Evolutionary conservation across 2,329 filamentous ascomycete genomes (phyloP).

Genomic region (Eutypa lata): DNA sequence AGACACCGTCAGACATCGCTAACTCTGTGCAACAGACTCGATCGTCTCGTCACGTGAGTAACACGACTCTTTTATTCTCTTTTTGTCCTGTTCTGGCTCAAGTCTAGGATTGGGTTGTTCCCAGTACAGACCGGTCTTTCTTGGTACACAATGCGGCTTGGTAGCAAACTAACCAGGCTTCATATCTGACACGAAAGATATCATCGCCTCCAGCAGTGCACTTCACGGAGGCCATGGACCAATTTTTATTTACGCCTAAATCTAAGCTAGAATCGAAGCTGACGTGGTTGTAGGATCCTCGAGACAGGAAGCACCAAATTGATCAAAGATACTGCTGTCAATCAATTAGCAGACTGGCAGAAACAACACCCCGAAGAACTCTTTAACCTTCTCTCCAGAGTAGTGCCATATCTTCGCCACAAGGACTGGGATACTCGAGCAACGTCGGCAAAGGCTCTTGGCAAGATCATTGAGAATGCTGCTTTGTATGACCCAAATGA

Average conservation of each 20-base stretch:
- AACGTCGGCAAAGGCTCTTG: slow-evolving; percentile 89
- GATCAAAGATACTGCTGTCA: slow-evolving; percentile 94
- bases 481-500: slow-evolving; percentile 84
- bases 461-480: slow-evolving; percentile 88
- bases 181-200: background rate
- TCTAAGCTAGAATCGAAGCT: slow-evolving; percentile 2
- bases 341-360: slow-evolving; percentile 95
- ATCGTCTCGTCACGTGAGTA: slow-evolving; percentile 83
- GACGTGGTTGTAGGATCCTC: slow-evolving; percentile 62
- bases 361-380: slow-evolving; percentile 97
- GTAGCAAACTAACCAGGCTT: background rate
- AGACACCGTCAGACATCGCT: slow-evolving; percentile 28
- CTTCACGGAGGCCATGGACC: background rate
- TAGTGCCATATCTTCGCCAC: slow-evolving; percentile 91
- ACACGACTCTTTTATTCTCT: background rate
- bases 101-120: background rate
- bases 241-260: background rate
- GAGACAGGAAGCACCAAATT: slow-evolving; percentile 96
- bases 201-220: background rate
- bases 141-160: background rate
- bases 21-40: slow-evolving; percentile 57
- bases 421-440: slow-evolving; percentile 97
- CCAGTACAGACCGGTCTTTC: background rate
- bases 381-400: slow-evolving; percentile 88
- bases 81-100: background rate